Evolutionary conservation across 140 eudicot species (phyloP), one percentile per base, ranked within the genome.

Genomic region (Bidens hawaiensis): DNA sequence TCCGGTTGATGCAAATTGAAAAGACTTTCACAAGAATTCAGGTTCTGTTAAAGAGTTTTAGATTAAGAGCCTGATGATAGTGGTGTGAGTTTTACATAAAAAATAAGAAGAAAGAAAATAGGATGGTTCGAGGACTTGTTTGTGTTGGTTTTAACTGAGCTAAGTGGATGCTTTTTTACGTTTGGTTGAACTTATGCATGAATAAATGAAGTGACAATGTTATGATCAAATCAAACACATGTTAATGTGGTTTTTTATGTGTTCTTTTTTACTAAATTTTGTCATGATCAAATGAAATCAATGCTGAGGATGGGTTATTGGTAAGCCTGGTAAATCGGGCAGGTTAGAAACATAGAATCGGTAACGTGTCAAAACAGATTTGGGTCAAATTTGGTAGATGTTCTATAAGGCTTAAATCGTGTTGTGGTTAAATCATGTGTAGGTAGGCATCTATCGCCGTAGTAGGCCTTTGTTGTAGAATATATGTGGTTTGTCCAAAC

Each of bases 41-140:
- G 72, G 60, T 64, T 63, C 28, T 64, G 72, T 63, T 63, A 72
- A 64, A 65, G 45, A 53, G n/a, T 42, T n/a, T 38, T 71, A 61
- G 76, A 71, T 51, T 56, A 71, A 38, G 61, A 62, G 54, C 70
- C 70, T 50, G 64, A 26, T 61, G 62, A 31, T 27, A 36, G 76
- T 70, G 76, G 48, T 60, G 21, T 30, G 30, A 70, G 59, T 57
- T 27, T 28, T 28, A 68, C 58, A 59, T 64, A 45, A 26, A 55
- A 41, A 38, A 41, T 25, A 36, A 38, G 54, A 28, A 49, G 48
- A 26, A 55, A 41, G 25, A 41, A 41, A 36, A 38, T 67, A 28
- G 59, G 48, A 60, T 60, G 69, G 36, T 49, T 23, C 49, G 62
- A 69, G 62, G 62, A 60, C 17, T 38, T 24, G 9, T 40, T 24